Evolutionary conservation across 2,329 filamentous ascomycete genomes (phyloP).

Genomic region (Trichophaea hybrida): DNA sequence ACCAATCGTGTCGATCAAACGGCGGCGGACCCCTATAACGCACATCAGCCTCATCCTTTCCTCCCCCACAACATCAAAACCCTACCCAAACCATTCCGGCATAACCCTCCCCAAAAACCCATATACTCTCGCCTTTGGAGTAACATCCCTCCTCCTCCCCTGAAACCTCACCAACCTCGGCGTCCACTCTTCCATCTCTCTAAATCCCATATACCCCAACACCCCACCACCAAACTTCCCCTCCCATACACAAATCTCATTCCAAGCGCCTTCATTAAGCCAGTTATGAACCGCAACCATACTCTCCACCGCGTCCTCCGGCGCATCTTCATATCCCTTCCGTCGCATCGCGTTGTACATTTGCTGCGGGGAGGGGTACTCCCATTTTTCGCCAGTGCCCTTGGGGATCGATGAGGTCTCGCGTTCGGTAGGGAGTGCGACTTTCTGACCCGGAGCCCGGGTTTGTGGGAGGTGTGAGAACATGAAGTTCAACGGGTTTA

Average conservation of each 20-base stretch:
- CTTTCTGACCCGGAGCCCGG: conserved; percentile 55
- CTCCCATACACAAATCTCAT: conserved; percentile 90
- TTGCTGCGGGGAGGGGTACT: conserved; percentile 95
- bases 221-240: conserved; percentile 59
- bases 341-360: conserved; percentile 98
- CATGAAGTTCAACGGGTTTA: conserved; percentile 90
- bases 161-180: conserved; percentile 77
- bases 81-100: conserved; percentile 63
- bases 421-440: conserved; percentile 61
- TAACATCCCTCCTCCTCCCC: conserved; percentile 75
- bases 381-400: conserved; percentile 66
- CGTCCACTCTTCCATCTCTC: conserved; percentile 40
- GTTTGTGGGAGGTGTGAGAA: conserved; percentile 72
- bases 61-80: conserved; percentile 13
- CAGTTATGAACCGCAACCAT: conserved; percentile 99
- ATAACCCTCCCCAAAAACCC: conserved; percentile 66
- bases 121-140: conserved; percentile 77
- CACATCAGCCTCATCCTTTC: neutral
- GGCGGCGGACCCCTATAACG: conserved; percentile 40
- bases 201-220: conserved; percentile 39
- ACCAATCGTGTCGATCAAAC: conserved; percentile 97
- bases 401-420: conserved; percentile 86
- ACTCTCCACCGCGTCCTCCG: conserved; percentile 78
- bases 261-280: conserved; percentile 92
- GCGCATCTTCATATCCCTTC: conserved; percentile 91